Evolutionary conservation across 495 filamentous ascomycete genomes (phyloP).

Genomic region (Achaetomiella virescens): DNA sequence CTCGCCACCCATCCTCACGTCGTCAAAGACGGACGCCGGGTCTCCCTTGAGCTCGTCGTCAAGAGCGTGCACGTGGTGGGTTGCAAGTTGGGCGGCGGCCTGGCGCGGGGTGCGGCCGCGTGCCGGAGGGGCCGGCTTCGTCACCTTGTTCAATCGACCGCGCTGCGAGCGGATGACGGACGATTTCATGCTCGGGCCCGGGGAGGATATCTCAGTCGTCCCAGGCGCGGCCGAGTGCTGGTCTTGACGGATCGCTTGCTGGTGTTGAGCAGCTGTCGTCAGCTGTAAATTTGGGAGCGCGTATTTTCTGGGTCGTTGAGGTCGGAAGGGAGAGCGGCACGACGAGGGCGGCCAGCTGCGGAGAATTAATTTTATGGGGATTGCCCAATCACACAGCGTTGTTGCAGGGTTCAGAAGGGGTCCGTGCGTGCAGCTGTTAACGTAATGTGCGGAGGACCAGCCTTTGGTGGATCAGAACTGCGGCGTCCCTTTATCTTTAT

Average conservation of each 20-base stretch:
- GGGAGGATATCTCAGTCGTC: not conserved
- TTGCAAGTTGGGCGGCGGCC: constrained; percentile 18
- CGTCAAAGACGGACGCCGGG: constrained; percentile 48
- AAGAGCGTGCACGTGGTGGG: constrained; percentile 31
- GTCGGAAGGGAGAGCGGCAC: constrained; percentile 9
- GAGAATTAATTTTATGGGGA: constrained; percentile 15
- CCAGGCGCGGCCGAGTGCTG: constrained; percentile 5
- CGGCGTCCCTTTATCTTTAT: not conserved
- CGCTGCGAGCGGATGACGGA: constrained; percentile 24
- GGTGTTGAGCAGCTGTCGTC: constrained; percentile 32
- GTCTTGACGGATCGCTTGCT: constrained; percentile 13
- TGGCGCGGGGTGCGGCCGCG: constrained; percentile 24
- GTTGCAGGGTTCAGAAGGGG: not conserved
- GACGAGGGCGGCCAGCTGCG: constrained; percentile 2
- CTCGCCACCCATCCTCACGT: constrained; percentile 36
- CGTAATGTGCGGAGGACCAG: too few relatives aligned
- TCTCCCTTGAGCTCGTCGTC: constrained; percentile 56
- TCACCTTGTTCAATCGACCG: constrained; percentile 39
- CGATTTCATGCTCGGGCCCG: constrained; percentile 28
- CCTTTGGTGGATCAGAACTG: not conserved
- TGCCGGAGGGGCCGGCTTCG: constrained; percentile 32
- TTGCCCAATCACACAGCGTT: constrained; percentile 14
- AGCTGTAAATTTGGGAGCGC: constrained; percentile 19
- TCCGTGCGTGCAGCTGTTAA: constrained; percentile 3
- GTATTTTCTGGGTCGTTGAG: constrained; percentile 12